Evolutionary conservation across 2,329 filamentous ascomycete genomes (phyloP).

Genomic region (Teratosphaeria epicoccoides): DNA sequence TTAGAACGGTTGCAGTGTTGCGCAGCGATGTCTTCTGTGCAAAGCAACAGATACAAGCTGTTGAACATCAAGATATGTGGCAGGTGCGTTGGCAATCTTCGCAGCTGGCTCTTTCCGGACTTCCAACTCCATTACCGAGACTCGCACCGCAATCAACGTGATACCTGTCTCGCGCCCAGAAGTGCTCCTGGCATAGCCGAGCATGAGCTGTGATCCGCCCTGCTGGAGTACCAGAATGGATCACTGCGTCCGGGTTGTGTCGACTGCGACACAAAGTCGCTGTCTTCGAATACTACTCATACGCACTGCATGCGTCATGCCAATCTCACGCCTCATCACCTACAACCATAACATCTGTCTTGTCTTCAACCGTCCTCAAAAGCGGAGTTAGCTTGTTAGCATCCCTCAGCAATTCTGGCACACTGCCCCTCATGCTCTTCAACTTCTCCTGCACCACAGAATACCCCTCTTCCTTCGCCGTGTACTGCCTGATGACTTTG

Average conservation of each 20-base stretch:
- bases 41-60: too few species aligned
- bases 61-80: too few species aligned
- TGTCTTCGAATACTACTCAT: not conserved
- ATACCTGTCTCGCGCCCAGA: too few species aligned
- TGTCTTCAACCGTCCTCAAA: constrained; percentile 74
- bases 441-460: constrained; percentile 55
- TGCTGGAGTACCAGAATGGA: not conserved
- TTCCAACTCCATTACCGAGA: too few species aligned
- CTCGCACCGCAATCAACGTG: too few species aligned
- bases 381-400: constrained; percentile 66
- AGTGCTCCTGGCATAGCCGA: too few species aligned
- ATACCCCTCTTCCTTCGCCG: constrained; percentile 74
- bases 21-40: too few species aligned
- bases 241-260: not conserved
- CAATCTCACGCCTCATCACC: not conserved
- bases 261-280: not conserved
- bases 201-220: not conserved
- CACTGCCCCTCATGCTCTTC: constrained; percentile 62
- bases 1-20: too few species aligned
- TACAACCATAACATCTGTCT: constrained; percentile 70
- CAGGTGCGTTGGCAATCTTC: too few species aligned
- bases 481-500: constrained; percentile 79
- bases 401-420: constrained; percentile 67
- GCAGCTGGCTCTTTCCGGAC: too few species aligned
- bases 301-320: not conserved